phyloP scores from a whole-genome alignment of 164 flowering plant species.

The Annona squamosa region DNA sequence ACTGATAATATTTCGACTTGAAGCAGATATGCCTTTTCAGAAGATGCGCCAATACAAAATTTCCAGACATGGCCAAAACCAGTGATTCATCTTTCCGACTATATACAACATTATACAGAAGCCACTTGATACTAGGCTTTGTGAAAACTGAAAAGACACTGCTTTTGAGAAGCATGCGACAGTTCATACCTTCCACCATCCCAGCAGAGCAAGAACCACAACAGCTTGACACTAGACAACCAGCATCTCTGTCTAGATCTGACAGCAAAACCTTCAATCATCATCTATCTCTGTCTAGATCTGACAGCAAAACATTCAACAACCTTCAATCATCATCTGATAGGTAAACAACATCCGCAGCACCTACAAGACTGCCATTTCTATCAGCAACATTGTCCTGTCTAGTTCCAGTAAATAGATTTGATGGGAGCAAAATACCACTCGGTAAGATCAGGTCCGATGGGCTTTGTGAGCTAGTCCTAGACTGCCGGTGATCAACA shows the following conservation, averaged over 20 bases:
- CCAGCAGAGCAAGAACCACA: slow-evolving; percentile 30
- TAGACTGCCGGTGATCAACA: slow-evolving; percentile 6
- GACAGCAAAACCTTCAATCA: background rate
- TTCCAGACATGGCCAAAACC: background rate
- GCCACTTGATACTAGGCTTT: background rate
- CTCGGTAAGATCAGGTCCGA: background rate
- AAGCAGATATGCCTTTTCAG: background rate
- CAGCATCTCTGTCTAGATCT: too few species aligned
- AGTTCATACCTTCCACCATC: slow-evolving; percentile 19
- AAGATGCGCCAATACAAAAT: background rate
- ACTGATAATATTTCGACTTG: too few species aligned
- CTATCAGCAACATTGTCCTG: background rate
- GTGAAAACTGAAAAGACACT: background rate
- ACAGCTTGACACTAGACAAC: background rate
- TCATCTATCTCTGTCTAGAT: background rate
- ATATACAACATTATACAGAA: background rate
- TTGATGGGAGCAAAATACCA: slow-evolving; percentile 8
- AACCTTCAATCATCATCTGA: slow-evolving; percentile 45
- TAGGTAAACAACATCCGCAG: slow-evolving; percentile 38
- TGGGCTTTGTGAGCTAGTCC: slow-evolving; percentile 3
- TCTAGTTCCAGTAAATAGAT: slow-evolving; percentile 5
- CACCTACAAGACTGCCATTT: slow-evolving; percentile 2
- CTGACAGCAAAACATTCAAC: background rate
- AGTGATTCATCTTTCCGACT: background rate
- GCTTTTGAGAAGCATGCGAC: background rate